phyloP scores from a whole-genome alignment of 805 yeast species.

The Suhomyces xylopsoci region DNA sequence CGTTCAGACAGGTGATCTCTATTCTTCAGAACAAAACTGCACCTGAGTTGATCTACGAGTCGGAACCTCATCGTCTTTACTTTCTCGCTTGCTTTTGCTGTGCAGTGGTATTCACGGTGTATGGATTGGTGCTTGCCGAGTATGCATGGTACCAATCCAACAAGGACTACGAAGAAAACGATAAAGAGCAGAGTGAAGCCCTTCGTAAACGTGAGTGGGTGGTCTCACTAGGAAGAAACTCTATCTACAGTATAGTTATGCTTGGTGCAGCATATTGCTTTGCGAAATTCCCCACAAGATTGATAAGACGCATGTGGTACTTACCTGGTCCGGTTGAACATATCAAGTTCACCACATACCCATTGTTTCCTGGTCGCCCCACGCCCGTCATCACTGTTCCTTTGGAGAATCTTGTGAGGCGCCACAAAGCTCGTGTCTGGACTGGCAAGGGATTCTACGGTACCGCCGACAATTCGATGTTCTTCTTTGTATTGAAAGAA shows the following conservation, averaged over 20 bases:
- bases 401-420: conserved; percentile 50
- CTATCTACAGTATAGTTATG: conserved; percentile 26
- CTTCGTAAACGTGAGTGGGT: conserved; percentile 41
- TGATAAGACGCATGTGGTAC: conserved; percentile 74
- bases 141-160: conserved; percentile 52
- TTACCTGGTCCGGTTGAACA: conserved; percentile 60
- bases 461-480: conserved; percentile 69
- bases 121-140: conserved; percentile 60
- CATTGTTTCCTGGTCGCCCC: conserved; percentile 69
- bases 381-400: conserved; percentile 75
- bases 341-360: conserved; percentile 69
- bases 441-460: conserved; percentile 89
- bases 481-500: conserved; percentile 71
- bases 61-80: conserved; percentile 78
- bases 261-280: conserved; percentile 29
- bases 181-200: conserved; percentile 42
- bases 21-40: conserved; percentile 50
- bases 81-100: conserved; percentile 66
- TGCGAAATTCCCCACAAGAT: conserved; percentile 57
- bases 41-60: conserved; percentile 77
- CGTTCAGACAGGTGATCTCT: conserved; percentile 61
- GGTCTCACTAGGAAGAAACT: conserved; percentile 25
- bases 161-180: conserved; percentile 52
- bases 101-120: conserved; percentile 66
- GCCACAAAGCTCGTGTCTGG: conserved; percentile 66